Base-by-base conservation (phyloP, 805 yeast genomes). In the Zygotorulaspora danielsina region DNA sequence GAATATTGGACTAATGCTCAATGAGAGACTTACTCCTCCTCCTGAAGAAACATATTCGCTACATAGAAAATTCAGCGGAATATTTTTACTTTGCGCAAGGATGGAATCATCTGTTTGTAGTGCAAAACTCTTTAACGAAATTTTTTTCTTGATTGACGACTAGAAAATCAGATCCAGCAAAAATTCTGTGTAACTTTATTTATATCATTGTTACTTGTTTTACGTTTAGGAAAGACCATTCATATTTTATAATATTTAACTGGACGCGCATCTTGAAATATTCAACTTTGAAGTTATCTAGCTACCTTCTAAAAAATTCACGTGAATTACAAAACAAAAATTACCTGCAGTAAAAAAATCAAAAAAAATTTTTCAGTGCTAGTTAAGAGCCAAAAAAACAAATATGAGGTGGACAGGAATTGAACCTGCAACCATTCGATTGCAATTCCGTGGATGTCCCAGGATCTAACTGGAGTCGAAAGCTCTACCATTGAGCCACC, bases 31-130 rank as follows among this genome's bases (percentile, higher is more conserved):
- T 45, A 78, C 96, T 3, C 97, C 98, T 3, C 98, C 98, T 10
- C 98, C 98, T 2, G 97, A 93, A 56, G 98, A 93, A 63, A 93
- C 98, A 0, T 93, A 93, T 61, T 84, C 95, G n/a, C 70, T 93
- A 52, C 98, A 93, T 65, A 73, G 98, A 54, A 93, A 93, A 58
- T 78, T 93, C 56, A 84, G 95, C 57, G 98, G 98, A 8, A 95
- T 93, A 1, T 93, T 84, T 57, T 69, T 93, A 45, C 70, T 93
- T 39, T 90, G 97, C 66, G 84, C 97, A 3, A 75, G 85, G 51
- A 71, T 93, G 63, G 70, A 76, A 28, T 97, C 97, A 2, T 69
- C 72, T 9, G 90, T 93, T 24, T 94, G 89, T 11, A 82, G 95
- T 57, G 78, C 80, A 37, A 70, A 79, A 50, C 64, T 90, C 33